Percentiles rank a stretch among this genome's conserved stretches.
Conservation (phyloP, 352 stramenopile species). For the Albugo laibachii region DNA sequence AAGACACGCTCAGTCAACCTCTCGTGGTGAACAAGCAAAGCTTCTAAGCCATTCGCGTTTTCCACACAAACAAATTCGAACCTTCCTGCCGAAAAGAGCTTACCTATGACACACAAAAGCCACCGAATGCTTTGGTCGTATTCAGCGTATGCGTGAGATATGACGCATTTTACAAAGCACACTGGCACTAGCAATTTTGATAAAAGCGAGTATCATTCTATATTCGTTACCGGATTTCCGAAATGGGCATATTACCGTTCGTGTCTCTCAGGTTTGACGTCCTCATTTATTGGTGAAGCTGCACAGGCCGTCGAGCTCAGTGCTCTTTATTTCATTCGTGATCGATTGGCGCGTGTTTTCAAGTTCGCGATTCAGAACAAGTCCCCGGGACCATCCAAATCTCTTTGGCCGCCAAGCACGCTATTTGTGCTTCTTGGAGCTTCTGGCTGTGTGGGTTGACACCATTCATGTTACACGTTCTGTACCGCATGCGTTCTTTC, state of each 20-base stretch:
- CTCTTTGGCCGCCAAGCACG: constrained; percentile 54
- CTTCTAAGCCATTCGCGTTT: constrained; percentile 46
- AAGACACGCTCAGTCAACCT: constrained; percentile 34
- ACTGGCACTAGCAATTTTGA: constrained; percentile 53
- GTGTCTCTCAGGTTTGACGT: constrained; percentile 82
- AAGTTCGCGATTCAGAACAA: constrained; percentile 92
- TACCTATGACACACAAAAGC: constrained; percentile 46
- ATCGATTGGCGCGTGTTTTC: constrained; percentile 81
- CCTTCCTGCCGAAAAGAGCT: constrained; percentile 29
- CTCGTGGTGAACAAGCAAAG: constrained; percentile 41
- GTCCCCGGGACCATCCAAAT: constrained; percentile 90
- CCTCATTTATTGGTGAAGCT: constrained; percentile 95
- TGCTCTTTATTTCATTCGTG: constrained; percentile 88
- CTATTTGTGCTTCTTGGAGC: constrained; percentile 88
- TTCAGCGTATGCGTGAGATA: constrained; percentile 62
- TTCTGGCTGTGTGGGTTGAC: constrained; percentile 80
- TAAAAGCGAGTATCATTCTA: constrained; percentile 67
- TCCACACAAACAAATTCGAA: constrained; percentile 28
- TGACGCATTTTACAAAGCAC: constrained; percentile 42
- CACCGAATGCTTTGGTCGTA: constrained; percentile 49
- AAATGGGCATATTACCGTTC: constrained; percentile 41
- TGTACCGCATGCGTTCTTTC: constrained; percentile 97
- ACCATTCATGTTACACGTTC: constrained; percentile 70
- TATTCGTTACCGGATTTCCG: constrained; percentile 72
- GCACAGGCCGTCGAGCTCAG: constrained; percentile 93